These are phyloP conservation scores for Thalassiosira profunda DNA, from an alignment of 108 stramenopile species.

Conservation along the genomic window DNA sequence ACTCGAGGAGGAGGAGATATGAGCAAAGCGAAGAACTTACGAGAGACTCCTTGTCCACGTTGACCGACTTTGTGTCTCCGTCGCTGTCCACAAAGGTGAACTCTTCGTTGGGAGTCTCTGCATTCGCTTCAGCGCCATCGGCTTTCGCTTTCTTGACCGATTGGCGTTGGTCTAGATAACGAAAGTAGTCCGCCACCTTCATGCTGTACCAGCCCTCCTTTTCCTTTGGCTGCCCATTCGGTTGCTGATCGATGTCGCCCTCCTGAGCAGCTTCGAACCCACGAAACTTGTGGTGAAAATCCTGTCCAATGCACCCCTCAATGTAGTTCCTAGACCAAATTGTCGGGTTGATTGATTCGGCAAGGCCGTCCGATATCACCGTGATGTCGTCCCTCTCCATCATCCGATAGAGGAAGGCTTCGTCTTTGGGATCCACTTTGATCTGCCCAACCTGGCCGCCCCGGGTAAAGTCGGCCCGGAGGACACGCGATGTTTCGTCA, in stretches of 20 bases:
- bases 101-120: not conserved
- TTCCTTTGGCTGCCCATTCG: constrained; percentile 20
- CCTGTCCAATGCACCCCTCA: constrained; percentile 30
- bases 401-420: constrained; percentile 59
- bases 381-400: constrained; percentile 77
- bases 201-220: constrained; percentile 49
- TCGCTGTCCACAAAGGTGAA: constrained; percentile 52
- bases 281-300: constrained; percentile 65
- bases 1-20: too few relatives aligned
- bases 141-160: too few relatives aligned
- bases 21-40: constrained; percentile 30
- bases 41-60: constrained; percentile 50
- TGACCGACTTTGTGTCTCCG: constrained; percentile 38
- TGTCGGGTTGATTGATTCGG: constrained; percentile 33
- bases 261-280: constrained; percentile 40
- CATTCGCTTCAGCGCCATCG: not conserved
- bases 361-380: constrained; percentile 63
- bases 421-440: constrained; percentile 26
- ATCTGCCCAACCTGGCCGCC: not conserved
- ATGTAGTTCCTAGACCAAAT: constrained; percentile 60
- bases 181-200: constrained; percentile 60
- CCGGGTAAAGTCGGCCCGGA: constrained; percentile 54
- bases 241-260: not conserved
- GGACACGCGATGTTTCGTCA: constrained; percentile 54
- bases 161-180: constrained; percentile 46